Base-by-base conservation (phyloP, 2,329 filamentous ascomycete genomes). In the Hypoxylon sp. region DNA sequence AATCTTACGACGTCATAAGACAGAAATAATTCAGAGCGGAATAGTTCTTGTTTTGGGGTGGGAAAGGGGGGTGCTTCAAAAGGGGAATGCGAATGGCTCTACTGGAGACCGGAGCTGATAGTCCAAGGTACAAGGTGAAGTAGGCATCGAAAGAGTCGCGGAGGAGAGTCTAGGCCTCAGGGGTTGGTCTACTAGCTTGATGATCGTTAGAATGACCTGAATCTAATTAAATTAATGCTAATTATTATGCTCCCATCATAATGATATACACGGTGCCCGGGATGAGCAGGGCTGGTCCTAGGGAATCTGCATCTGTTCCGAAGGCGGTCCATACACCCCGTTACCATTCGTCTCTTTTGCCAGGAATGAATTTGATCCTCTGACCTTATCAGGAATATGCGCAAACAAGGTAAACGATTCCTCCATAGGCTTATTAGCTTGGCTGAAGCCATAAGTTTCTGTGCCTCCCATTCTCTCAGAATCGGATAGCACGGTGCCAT, bases 401-500 rank as follows among this genome's bases (percentile, higher is more conserved):
- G 66, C 66, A 55, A 69, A 66, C 16, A 57, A 34, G 11, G 55
- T 39, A 5, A 61, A 48, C 7, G 47, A 47, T 39, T 34, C 23
- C 2, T 61, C 57, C 9, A 25, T 19, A 25, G 46, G 7, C 30
- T 16, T 47, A 7, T 29, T 12, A 45, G 14, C 29, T 23, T 19
- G 53, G n/a, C 12, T 54, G 41, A 65, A 50, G 19, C 16, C 32
- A 6, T 56, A 48, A 14, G 45, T 48, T 37, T 65, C 45, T 43
- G 37, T 56, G 2, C 68, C 66, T 14, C 16, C 43, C 14, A 57
- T 16, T 46, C 61, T 68, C 58, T 71, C 62, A 9, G 43, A 57
- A 48, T 73, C 66, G 8, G 16, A 63, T 1, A 63, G 51, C 9
- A 70, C 21, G 2, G 64, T 70, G 16, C 65, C 60, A 27, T 71